Conservation (phyloP, 768 basidiomycete species). For the Phanerochaete carnosa region DNA sequence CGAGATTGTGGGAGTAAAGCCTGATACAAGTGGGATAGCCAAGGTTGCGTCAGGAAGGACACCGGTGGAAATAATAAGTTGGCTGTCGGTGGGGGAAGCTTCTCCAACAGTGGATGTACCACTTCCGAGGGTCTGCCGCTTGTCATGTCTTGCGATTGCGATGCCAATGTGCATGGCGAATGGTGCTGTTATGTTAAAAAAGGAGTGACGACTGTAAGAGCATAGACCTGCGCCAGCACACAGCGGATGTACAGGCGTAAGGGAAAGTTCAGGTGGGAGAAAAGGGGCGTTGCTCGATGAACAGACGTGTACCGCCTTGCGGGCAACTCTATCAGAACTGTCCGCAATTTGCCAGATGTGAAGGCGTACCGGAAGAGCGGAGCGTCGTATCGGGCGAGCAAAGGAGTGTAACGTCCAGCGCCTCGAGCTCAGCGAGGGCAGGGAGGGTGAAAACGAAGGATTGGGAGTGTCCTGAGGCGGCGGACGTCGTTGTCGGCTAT, state of each 20-base stretch:
- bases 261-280: background rate
- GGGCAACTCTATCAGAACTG: background rate
- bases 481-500: background rate
- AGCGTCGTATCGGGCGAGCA: background rate
- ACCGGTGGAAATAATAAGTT: slow-evolving; percentile 6
- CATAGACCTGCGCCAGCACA: slow-evolving; percentile 8
- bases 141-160: slow-evolving; percentile 6
- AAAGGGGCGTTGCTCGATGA: background rate
- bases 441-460: background rate
- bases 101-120: background rate
- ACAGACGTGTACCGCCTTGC: background rate
- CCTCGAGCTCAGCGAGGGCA: background rate
- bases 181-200: background rate
- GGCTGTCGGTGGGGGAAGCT: background rate
- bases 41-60: background rate
- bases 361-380: background rate
- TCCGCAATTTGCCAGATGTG: background rate
- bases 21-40: background rate
- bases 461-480: background rate
- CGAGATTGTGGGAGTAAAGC: background rate
- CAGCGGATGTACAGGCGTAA: background rate
- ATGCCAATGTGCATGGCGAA: slow-evolving; percentile 2
- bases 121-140: slow-evolving; percentile 5
- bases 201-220: slow-evolving; percentile 19
- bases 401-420: slow-evolving; percentile 2